Percentiles rank a stretch among this genome's conserved stretches.
These are phyloP conservation scores for Madurella mycetomatis DNA, from an alignment of 2,329 filamentous ascomycete species.

Conservation along the genomic window DNA sequence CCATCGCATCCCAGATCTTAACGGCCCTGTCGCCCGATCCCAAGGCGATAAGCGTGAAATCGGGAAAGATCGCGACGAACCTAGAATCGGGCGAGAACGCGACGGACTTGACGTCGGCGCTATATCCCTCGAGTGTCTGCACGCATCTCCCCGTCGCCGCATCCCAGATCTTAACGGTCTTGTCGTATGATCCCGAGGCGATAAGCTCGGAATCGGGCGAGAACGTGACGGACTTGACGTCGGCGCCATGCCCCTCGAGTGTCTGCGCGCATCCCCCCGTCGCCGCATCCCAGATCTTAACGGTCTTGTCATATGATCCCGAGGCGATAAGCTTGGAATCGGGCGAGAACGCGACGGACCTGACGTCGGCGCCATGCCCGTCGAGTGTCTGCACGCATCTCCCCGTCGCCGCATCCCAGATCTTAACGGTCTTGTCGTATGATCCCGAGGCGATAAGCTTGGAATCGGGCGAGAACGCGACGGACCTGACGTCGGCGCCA, in stretches of 20 bases:
- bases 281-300: slow-evolving; percentile 8
- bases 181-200: too few species aligned
- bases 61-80: neutral
- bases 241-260: too few species aligned
- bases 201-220: too few species aligned
- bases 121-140: too few species aligned
- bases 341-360: too few species aligned
- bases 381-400: slow-evolving; percentile 1
- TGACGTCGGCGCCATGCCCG: too few species aligned
- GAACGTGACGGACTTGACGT: too few species aligned
- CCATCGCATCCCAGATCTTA: slow-evolving; percentile 10
- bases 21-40: slow-evolving; percentile 1
- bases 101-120: neutral
- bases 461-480: slow-evolving; percentile 7
- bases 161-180: too few species aligned
- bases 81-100: too few species aligned
- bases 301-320: neutral
- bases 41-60: neutral
- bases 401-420: slow-evolving; percentile 9
- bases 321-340: too few species aligned
- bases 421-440: neutral
- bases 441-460: slow-evolving; percentile 3
- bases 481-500: neutral
- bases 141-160: too few species aligned
- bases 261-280: too few species aligned